Evolutionary conservation across 148 eudicot genomes (phyloP).

Genomic region (Rhododendron molle): DNA sequence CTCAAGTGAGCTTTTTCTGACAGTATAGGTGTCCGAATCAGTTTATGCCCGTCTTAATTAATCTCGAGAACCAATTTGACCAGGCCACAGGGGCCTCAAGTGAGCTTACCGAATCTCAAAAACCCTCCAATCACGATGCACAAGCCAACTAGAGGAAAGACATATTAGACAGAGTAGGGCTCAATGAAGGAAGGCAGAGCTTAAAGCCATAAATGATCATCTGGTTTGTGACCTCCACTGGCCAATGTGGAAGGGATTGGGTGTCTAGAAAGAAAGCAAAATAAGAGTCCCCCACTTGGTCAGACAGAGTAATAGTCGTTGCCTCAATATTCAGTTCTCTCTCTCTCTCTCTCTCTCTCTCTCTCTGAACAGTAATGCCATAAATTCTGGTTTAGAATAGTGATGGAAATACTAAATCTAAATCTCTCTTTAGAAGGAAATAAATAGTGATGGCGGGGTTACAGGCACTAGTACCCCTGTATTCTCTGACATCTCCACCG

Average conservation of each 20-base stretch:
- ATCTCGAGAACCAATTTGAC: neutral
- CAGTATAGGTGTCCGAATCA: neutral
- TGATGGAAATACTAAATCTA: neutral
- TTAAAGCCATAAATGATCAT: neutral
- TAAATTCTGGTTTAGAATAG: neutral
- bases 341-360: neutral
- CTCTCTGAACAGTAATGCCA: neutral
- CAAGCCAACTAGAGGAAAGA: neutral
- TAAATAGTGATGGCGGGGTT: conserved; percentile 7
- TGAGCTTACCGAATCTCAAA: neutral
- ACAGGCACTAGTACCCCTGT: neutral
- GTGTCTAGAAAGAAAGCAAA: neutral
- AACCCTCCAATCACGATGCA: neutral
- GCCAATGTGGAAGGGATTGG: conserved; percentile 4
- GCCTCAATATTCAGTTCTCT: neutral
- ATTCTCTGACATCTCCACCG: conserved; percentile 20
- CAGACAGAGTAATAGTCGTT: neutral
- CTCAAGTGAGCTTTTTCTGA: neutral
- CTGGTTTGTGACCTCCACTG: neutral
- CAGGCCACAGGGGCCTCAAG: neutral
- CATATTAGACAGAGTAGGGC: neutral
- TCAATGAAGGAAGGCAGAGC: neutral
- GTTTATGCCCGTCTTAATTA: neutral
- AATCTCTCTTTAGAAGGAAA: neutral
- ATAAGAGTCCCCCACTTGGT: conserved; percentile 1